A percentile compares a stretch with the other conserved stretches of the same genome.
Evolutionary conservation across 2,329 filamentous ascomycete genomes (phyloP).

Genomic region (Pestalotiopsis sp.): DNA sequence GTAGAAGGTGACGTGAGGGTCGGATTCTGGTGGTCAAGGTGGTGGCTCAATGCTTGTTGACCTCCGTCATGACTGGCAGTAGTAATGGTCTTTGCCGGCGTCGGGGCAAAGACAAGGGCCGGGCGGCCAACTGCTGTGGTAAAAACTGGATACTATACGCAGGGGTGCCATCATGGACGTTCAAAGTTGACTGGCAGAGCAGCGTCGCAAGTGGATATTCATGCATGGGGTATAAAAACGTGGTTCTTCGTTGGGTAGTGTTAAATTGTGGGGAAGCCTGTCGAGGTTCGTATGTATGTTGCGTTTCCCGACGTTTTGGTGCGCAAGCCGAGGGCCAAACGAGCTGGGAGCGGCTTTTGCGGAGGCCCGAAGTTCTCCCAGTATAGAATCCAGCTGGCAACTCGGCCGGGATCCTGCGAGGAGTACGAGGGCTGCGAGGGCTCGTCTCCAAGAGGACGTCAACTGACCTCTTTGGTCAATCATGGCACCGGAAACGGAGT

Average conservation of each 20-base stretch:
- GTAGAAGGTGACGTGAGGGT: neutral
- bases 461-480: neutral
- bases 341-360: neutral
- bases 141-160: neutral
- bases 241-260: neutral
- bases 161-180: neutral
- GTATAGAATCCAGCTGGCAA: neutral
- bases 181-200: neutral
- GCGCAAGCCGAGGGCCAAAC: neutral
- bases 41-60: neutral
- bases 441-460: neutral
- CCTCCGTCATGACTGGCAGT: neutral
- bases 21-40: neutral
- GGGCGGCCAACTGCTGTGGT: neutral
- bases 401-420: neutral
- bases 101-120: neutral
- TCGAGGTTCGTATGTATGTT: neutral
- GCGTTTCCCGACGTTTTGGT: slow-evolving; percentile 1
- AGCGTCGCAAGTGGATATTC: neutral
- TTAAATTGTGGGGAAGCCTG: slow-evolving; percentile 1
- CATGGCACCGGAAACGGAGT: neutral
- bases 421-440: neutral
- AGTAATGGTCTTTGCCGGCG: neutral
- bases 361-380: slow-evolving; percentile 5
- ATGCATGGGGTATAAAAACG: neutral